phyloP scores from a whole-genome alignment of 2,329 filamentous ascomycete species.

The Aspergillus sp. region DNA sequence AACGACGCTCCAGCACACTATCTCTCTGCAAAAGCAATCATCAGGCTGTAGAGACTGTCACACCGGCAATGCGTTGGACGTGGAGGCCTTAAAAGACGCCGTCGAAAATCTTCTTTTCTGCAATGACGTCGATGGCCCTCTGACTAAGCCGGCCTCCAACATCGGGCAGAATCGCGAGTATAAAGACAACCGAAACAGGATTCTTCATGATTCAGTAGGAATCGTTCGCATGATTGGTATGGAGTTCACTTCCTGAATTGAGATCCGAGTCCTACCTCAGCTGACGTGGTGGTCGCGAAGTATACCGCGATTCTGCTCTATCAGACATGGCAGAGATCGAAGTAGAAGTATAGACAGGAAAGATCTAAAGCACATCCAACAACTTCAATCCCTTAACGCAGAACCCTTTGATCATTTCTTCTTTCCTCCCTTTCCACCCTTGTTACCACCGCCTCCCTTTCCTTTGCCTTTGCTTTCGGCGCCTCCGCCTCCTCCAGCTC shows the following conservation, averaged over 20 bases:
- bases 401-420: slow-evolving; percentile 30
- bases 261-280: too few species aligned
- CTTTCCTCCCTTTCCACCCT: slow-evolving; percentile 39
- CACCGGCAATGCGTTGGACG: not conserved
- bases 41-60: not conserved
- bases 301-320: too few species aligned
- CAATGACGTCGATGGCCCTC: slow-evolving; percentile 7
- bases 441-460: slow-evolving; percentile 25
- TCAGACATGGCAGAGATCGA: too few species aligned
- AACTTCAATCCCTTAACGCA: not conserved
- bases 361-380: too few species aligned
- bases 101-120: slow-evolving; percentile 6
- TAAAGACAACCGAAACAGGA: not conserved
- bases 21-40: not conserved
- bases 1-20: not conserved
- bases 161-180: not conserved
- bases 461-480: slow-evolving; percentile 40
- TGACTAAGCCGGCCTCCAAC: slow-evolving; percentile 7
- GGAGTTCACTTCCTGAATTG: too few species aligned
- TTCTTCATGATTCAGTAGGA: not conserved
- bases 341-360: too few species aligned
- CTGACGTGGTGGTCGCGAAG: too few species aligned
- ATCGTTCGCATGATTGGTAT: too few species aligned
- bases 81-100: not conserved
- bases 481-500: slow-evolving; percentile 47